Evolutionary conservation across 345 rosid species (phyloP), one percentile per base, ranked within the genome.

Genomic region (Excoecaria cochinchinensis): DNA sequence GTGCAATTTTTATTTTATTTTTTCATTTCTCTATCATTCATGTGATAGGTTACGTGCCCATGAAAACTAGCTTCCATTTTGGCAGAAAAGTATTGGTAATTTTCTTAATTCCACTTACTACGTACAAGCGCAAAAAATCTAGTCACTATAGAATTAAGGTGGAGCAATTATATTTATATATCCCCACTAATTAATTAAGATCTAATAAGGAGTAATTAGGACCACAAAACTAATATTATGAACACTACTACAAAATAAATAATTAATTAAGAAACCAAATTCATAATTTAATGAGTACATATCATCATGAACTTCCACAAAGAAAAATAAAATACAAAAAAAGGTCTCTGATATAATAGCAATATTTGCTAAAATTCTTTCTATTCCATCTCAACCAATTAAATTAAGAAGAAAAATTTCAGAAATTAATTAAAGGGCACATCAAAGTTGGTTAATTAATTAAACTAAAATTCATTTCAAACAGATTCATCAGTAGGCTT

Each of bases 401-500:
- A 59, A 59, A 59, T n/a, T n/a, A 60, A 10, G 17, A 60, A 11
- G 24, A 60, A 4, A 11, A 60, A 17, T 25, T 38, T 22, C 31
- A 13, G 42, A 60, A 60, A 60, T 25, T 60, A 38, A 9, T 14
- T 8, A 36, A 31, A 6, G 4, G 16, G 17, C 4, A 1, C 15
- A 22, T 11, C 13, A 12, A 22, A 59, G 39, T 25, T 61, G 42
- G 36, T 5, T 61, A 61, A 36, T 8, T 63, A 13, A 24, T 15
- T 36, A 6, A 63, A 16, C 67, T 21, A 6, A 48, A 22, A 42
- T 40, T 57, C 55, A 44, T 25, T 74, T 74, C 24, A 63, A 52
- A 44, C 38, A 6, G 73, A 55, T 63, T 71, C 71, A n/a, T 60
- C 25, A 1, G 31, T 40, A 1, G 79, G 77, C 25, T 13, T 71